Percentiles rank a stretch among this genome's conserved stretches.
Evolutionary conservation across 352 stramenopile species (phyloP).

Genomic region (Pythium diclinum): DNA sequence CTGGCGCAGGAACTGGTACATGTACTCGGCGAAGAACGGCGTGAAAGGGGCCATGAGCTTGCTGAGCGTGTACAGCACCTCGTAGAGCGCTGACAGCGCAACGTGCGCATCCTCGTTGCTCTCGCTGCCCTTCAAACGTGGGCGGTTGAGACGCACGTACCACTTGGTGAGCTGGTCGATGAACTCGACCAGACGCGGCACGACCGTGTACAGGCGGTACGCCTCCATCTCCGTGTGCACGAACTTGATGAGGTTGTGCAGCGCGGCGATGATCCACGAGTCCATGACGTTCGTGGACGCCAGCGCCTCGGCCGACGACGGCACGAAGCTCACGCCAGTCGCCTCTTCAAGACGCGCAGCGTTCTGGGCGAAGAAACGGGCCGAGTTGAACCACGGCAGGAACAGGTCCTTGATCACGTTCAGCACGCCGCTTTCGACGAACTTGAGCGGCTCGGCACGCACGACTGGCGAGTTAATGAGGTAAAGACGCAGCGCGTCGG

Average conservation of each 20-base stretch:
- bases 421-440: constrained; percentile 95
- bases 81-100: constrained; percentile 95
- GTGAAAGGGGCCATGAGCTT: constrained; percentile 99
- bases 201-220: constrained; percentile 99
- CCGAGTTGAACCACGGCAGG: constrained; percentile 99
- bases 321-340: constrained; percentile 87
- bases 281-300: constrained; percentile 97
- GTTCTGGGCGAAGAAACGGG: constrained; percentile 99
- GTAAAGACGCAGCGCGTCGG: constrained; percentile 98
- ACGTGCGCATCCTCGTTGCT: constrained; percentile 83
- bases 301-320: constrained; percentile 80
- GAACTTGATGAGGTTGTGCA: constrained; percentile 97
- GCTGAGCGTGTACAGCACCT: constrained; percentile 94
- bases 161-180: constrained; percentile 99
- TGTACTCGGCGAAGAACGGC: constrained; percentile 99
- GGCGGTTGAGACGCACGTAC: constrained; percentile 99
- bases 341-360: constrained; percentile 90
- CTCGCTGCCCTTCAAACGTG: constrained; percentile 95
- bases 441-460: constrained; percentile 96
- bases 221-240: constrained; percentile 97
- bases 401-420: constrained; percentile 98
- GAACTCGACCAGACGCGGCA: constrained; percentile 97
- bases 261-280: constrained; percentile 98
- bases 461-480: constrained; percentile 99
- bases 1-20: constrained; percentile 98